phyloP scores from a whole-genome alignment of 352 stramenopile genomes.

The Elongisporangium prolatum region DNA sequence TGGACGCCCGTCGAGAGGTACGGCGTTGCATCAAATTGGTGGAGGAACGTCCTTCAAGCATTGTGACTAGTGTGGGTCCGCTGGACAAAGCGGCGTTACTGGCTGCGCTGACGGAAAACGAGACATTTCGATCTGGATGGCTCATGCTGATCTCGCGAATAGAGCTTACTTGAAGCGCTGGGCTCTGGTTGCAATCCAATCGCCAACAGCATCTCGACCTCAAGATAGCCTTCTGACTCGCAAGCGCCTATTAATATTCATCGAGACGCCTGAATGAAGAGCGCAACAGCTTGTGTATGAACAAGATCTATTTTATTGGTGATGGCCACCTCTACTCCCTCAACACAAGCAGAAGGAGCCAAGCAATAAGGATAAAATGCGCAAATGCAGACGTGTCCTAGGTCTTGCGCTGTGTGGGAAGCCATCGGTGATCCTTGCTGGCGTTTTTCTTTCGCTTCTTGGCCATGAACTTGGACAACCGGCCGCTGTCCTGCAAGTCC shows the following conservation, averaged over 20 bases:
- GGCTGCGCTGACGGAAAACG: background rate
- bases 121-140: background rate
- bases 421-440: conserved; percentile 89
- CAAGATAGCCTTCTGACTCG: background rate
- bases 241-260: background rate
- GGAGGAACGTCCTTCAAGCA: conserved; percentile 6
- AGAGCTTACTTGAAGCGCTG: background rate
- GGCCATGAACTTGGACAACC: conserved; percentile 90
- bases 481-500: conserved; percentile 83
- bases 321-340: background rate
- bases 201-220: background rate
- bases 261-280: background rate
- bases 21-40: conserved; percentile 6
- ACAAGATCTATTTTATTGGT: conserved; percentile 9
- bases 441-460: conserved; percentile 93
- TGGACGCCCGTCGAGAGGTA: background rate
- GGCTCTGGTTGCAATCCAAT: too few species aligned
- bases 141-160: background rate
- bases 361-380: background rate
- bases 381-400: background rate
- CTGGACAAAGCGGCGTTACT: background rate
- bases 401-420: conserved; percentile 77
- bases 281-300: background rate
- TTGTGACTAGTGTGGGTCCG: background rate
- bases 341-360: background rate